A percentile compares a stretch with the other conserved stretches of the same genome.
Conservation (phyloP, 2,329 filamentous ascomycete species). For the Coniochaeta prunicola region DNA sequence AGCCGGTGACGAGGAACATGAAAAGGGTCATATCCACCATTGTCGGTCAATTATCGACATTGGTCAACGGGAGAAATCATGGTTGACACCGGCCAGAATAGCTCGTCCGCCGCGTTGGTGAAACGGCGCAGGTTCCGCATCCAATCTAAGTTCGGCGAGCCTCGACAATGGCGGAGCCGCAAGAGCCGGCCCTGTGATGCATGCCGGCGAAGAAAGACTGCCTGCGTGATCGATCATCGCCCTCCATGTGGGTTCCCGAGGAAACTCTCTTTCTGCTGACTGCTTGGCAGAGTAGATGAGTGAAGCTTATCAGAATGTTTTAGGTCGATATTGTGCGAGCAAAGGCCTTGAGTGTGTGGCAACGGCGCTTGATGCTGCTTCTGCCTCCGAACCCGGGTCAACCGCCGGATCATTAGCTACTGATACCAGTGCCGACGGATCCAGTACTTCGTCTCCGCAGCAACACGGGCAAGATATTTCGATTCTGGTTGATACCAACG, state of each 20-base stretch:
- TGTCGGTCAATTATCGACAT: neutral
- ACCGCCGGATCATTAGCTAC: neutral
- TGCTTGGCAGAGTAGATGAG: neutral
- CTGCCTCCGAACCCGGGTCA: neutral
- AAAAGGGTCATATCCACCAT: neutral
- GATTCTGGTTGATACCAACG: neutral
- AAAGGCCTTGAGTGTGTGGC: neutral
- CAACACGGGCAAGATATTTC: neutral
- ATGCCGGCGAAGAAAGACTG: slow-evolving; percentile 10
- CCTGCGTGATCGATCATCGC: slow-evolving; percentile 9
- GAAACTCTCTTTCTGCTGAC: neutral
- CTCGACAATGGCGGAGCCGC: slow-evolving; percentile 10
- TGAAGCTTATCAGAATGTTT: slow-evolving; percentile 1
- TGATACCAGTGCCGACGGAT: neutral
- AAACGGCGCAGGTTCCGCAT: slow-evolving; percentile 9
- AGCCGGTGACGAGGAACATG: neutral
- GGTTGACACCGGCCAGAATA: neutral
- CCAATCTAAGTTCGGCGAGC: slow-evolving; percentile 8
- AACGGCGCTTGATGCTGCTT: neutral
- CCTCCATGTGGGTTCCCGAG: slow-evolving; percentile 8
- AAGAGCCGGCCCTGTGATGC: slow-evolving; percentile 12
- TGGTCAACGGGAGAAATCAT: neutral
- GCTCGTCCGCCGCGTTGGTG: neutral
- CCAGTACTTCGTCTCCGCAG: neutral
- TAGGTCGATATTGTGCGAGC: slow-evolving; percentile 1